Conservation (phyloP, 164 flowering plant species). For the Protea cynaroides region DNA sequence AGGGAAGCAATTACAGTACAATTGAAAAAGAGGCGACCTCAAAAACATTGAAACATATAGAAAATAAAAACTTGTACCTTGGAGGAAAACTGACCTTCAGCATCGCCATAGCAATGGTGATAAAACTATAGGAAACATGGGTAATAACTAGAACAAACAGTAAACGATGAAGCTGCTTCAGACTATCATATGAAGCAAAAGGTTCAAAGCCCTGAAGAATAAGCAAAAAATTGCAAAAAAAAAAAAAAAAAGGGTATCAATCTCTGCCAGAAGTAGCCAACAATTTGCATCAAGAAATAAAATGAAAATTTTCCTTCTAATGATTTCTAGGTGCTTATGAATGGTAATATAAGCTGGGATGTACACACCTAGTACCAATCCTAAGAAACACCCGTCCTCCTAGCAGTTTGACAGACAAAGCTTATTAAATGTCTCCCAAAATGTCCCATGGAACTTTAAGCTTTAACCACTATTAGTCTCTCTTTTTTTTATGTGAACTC, state of each 20-base stretch:
- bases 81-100: constrained; percentile 49
- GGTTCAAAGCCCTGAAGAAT: constrained; percentile 66
- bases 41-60: background rate
- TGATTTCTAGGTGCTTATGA: background rate
- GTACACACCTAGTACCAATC: too few species aligned
- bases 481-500: too few species aligned
- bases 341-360: too few species aligned
- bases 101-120: constrained; percentile 68
- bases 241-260: background rate
- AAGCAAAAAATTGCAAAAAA: constrained; percentile 1
- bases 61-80: background rate
- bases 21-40: constrained; percentile 3
- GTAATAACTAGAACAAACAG: constrained; percentile 68
- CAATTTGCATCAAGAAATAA: background rate
- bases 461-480: too few species aligned
- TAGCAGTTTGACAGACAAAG: too few species aligned
- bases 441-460: too few species aligned
- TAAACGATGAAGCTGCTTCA: constrained; percentile 89
- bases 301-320: background rate
- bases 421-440: too few species aligned
- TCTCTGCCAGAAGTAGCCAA: background rate
- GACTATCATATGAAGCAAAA: constrained; percentile 77
- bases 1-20: background rate
- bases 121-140: constrained; percentile 68
- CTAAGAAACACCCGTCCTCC: too few species aligned